phyloP scores from a whole-genome alignment of 768 basidiomycete genomes.

The Leucocoprinus birnbaumii region DNA sequence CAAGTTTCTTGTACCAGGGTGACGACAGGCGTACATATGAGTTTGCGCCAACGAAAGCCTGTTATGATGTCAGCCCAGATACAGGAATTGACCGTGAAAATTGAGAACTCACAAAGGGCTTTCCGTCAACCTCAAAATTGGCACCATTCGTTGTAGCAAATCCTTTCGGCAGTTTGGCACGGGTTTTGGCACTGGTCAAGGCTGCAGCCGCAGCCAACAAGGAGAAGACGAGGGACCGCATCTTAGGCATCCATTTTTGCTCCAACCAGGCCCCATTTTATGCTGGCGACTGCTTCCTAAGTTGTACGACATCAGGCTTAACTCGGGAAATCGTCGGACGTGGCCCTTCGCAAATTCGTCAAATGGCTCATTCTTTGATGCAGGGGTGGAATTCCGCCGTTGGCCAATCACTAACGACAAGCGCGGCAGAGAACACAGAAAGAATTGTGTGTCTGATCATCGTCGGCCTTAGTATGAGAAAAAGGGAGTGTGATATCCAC shows the following conservation, averaged over 20 bases:
- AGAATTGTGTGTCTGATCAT: not conserved
- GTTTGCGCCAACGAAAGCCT: constrained; percentile 53
- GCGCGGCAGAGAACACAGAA: not conserved
- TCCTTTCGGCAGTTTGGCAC: constrained; percentile 27
- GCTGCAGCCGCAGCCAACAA: not conserved
- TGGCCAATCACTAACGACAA: not conserved
- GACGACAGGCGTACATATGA: constrained; percentile 37
- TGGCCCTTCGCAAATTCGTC: not conserved
- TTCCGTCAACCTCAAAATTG: constrained; percentile 44
- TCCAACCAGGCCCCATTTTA: not conserved
- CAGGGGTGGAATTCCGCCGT: not conserved
- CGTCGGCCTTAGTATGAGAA: not conserved
- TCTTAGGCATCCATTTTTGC: not conserved
- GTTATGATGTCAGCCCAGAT: not conserved
- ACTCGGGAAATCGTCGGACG: constrained; percentile 9
- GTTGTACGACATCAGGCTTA: not conserved
- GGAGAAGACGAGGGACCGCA: not conserved
- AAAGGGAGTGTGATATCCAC: not conserved
- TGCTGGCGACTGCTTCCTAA: not conserved
- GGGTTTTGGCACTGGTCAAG: not conserved
- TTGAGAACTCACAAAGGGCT: constrained; percentile 36
- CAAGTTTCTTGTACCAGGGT: not conserved
- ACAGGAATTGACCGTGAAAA: not conserved
- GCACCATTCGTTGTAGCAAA: constrained; percentile 42
- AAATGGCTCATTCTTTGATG: not conserved